phyloP scores from a whole-genome alignment of 208 protist genomes.

The Lotmaria passim region DNA sequence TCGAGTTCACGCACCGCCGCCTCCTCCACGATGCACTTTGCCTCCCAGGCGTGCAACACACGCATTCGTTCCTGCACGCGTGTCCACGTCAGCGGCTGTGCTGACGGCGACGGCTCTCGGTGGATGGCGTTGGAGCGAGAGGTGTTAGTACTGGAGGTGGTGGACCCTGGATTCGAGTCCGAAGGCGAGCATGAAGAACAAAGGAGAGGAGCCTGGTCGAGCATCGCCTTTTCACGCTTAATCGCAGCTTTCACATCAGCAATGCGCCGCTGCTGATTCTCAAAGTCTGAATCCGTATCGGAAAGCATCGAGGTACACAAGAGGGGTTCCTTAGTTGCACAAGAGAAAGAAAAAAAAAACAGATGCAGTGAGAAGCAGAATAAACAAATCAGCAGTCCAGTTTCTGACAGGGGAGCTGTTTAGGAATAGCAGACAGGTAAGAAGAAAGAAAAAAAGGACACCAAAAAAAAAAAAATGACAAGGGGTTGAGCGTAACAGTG shows the following conservation, averaged over 20 bases:
- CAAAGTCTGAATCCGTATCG: background rate
- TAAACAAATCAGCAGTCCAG: no score
- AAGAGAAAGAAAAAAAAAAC: background rate
- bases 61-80: constrained; percentile 3
- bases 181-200: background rate
- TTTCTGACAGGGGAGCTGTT: no score
- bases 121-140: no score
- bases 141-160: background rate
- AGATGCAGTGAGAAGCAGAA: background rate
- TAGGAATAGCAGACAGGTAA: no score
- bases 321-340: background rate
- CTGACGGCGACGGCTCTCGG: background rate
- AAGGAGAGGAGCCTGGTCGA: background rate
- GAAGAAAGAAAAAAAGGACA: no score
- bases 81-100: background rate
- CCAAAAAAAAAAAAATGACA: no score
- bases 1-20: constrained; percentile 2
- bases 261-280: constrained; percentile 2
- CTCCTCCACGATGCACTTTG: constrained; percentile 19
- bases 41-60: constrained; percentile 10
- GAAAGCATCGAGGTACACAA: background rate
- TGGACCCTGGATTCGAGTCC: background rate
- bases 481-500: no score
- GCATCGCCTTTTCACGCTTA: background rate
- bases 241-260: constrained; percentile 1